These are phyloP conservation scores for Kwoniella newhampshirensis DNA, from an alignment of 768 basidiomycete genomes.

Conservation along the genomic window DNA sequence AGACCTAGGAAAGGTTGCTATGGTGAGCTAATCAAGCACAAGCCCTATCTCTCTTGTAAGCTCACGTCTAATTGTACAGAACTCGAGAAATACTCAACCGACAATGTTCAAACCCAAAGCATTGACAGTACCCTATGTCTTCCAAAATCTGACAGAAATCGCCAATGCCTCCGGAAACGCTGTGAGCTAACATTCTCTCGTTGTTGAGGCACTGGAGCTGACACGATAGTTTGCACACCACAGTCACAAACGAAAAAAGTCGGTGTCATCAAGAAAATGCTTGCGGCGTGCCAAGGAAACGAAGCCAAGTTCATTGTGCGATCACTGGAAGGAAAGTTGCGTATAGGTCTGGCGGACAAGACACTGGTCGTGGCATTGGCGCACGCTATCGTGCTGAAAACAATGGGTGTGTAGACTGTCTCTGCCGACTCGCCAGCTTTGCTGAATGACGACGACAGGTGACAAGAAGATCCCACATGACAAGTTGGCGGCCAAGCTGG, in stretches of 20 bases:
- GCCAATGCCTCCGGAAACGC: constrained; percentile 80
- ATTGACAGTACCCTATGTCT: constrained; percentile 82
- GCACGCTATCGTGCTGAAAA: constrained; percentile 80
- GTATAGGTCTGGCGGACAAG: constrained; percentile 94
- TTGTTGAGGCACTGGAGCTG: neutral
- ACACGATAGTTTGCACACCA: neutral
- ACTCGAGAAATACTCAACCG: constrained; percentile 84
- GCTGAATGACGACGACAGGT: constrained; percentile 55
- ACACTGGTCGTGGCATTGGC: constrained; percentile 93
- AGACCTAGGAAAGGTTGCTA: constrained; percentile 94
- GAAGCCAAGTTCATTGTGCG: constrained; percentile 98
- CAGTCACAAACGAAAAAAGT: constrained; percentile 96
- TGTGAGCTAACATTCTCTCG: constrained; percentile 55
- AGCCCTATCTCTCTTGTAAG: too few species aligned
- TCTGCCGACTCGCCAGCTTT: constrained; percentile 43
- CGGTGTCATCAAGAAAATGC: constrained; percentile 85
- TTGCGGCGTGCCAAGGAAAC: constrained; percentile 83
- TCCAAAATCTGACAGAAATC: constrained; percentile 85
- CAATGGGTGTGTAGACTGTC: constrained; percentile 57
- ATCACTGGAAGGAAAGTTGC: constrained; percentile 91
- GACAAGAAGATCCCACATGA: constrained; percentile 74
- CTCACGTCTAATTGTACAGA: too few species aligned
- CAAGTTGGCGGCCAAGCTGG: constrained; percentile 68
- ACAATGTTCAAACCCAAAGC: constrained; percentile 92
- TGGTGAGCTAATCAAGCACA: constrained; percentile 65